These are phyloP conservation scores for Euclidium syriacum DNA, from an alignment of 345 rosid species.

Conservation along the genomic window DNA sequence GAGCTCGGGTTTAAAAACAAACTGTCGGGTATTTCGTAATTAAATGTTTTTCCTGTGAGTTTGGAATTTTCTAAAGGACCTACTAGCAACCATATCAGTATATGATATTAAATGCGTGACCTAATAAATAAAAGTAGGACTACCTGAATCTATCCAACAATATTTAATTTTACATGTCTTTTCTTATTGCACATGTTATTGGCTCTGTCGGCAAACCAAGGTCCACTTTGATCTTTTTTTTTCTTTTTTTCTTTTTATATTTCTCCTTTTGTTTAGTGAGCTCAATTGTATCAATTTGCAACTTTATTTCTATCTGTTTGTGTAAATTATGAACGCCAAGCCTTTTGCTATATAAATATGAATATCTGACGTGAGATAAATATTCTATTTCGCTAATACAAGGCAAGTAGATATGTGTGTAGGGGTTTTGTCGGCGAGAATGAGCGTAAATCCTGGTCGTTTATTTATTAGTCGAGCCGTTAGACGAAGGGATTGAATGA, in stretches of 20 bases:
- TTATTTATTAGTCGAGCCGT: constrained; percentile 13
- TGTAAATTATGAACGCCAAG: background rate
- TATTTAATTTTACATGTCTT: constrained; percentile 16
- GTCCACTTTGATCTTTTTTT: constrained; percentile 26
- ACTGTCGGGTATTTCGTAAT: background rate
- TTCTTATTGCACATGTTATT: constrained; percentile 15
- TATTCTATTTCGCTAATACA: background rate
- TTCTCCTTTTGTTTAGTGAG: constrained; percentile 12
- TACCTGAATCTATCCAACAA: constrained; percentile 32
- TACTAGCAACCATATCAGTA: background rate
- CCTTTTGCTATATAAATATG: background rate
- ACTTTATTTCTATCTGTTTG: constrained; percentile 8
- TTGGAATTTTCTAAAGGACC: background rate
- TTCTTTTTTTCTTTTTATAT: background rate
- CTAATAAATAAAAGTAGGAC: constrained; percentile 23
- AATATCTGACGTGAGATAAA: background rate
- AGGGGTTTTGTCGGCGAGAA: constrained; percentile 19
- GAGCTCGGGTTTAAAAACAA: too few species aligned
- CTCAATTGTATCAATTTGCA: constrained; percentile 1
- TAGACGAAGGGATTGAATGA: background rate
- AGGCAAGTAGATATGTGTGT: constrained; percentile 6
- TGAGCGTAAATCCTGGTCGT: constrained; percentile 17
- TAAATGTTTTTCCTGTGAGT: background rate
- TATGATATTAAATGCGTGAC: constrained; percentile 24
- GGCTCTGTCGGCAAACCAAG: constrained; percentile 26